A percentile compares a stretch with the other conserved stretches of the same genome.
phyloP scores from a whole-genome alignment of 2,329 filamentous ascomycete species.

The Alternaria postmessia region DNA sequence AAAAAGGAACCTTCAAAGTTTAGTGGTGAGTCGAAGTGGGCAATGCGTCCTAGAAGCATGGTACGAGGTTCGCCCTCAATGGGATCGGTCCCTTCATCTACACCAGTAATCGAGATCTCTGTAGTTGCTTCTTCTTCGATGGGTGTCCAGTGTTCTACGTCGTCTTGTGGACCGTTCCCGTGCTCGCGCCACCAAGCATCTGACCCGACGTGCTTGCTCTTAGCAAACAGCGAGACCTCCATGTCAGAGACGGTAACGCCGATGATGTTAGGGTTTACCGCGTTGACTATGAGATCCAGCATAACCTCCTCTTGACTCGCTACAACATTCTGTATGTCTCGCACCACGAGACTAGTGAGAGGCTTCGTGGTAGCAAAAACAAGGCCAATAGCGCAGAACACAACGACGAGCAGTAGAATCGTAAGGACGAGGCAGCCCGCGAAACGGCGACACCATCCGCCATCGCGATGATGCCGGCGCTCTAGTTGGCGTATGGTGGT shows the following conservation, averaged over 20 bases:
- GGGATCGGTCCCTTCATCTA: slow-evolving; percentile 67
- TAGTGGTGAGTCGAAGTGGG: slow-evolving; percentile 84
- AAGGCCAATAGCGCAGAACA: slow-evolving; percentile 86
- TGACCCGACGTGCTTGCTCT: slow-evolving; percentile 84
- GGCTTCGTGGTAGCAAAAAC: slow-evolving; percentile 92
- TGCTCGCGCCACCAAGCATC: slow-evolving; percentile 56
- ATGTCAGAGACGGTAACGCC: slow-evolving; percentile 85
- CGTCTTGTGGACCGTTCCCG: slow-evolving; percentile 29
- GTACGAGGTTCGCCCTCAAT: slow-evolving; percentile 75
- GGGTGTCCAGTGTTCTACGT: slow-evolving; percentile 39
- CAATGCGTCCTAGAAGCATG: slow-evolving; percentile 90
- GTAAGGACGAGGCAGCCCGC: slow-evolving; percentile 89
- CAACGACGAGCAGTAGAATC: slow-evolving; percentile 79
- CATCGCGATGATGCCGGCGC: slow-evolving; percentile 64
- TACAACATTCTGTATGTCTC: slow-evolving; percentile 86
- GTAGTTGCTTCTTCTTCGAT: slow-evolving; percentile 23
- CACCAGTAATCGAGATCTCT: slow-evolving; percentile 24
- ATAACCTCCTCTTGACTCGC: slow-evolving; percentile 95
- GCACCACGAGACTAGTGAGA: slow-evolving; percentile 77
- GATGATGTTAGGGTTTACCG: slow-evolving; percentile 92
- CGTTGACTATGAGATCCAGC: slow-evolving; percentile 86
- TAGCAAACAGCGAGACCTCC: slow-evolving; percentile 93
- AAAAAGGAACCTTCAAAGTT: slow-evolving; percentile 91
- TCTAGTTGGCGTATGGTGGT: slow-evolving; percentile 74
- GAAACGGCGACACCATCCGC: slow-evolving; percentile 73